These are phyloP conservation scores for Trichosporon ovoides DNA, from an alignment of 1,284 basidiomycete genomes.

Conservation along the genomic window DNA sequence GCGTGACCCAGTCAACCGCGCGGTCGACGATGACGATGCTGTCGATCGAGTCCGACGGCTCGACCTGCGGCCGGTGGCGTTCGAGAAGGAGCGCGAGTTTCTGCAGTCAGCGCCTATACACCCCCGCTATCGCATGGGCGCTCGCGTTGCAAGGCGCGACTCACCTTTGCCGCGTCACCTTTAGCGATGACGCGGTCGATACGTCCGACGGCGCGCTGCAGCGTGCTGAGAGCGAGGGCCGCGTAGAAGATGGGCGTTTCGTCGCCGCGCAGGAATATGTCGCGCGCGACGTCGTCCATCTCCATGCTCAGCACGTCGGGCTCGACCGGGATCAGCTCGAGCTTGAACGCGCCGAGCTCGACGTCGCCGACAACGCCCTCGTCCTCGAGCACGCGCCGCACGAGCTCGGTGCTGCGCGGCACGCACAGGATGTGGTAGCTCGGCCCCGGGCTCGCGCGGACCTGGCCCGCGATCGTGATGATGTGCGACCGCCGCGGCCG, in stretches of 20 bases:
- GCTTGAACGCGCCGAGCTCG: constrained; percentile 64
- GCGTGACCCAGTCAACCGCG: constrained; percentile 90
- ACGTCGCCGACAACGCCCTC: constrained; percentile 89
- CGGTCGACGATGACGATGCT: constrained; percentile 85
- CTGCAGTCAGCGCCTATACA: constrained; percentile 54
- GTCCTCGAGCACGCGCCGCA: constrained; percentile 75
- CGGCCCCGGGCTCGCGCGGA: constrained; percentile 16
- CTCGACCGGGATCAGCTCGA: constrained; percentile 89
- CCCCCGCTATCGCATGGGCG: too few species aligned
- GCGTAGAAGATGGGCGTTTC: constrained; percentile 85
- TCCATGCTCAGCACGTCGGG: constrained; percentile 86
- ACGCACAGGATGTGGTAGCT: constrained; percentile 85
- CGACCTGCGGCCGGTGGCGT: constrained; percentile 52
- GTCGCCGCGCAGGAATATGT: constrained; percentile 91
- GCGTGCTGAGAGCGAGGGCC: constrained; percentile 73
- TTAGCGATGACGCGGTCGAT: constrained; percentile 93
- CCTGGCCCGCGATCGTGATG: constrained; percentile 69
- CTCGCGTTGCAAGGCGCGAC: too few species aligned
- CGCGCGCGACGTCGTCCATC: constrained; percentile 72
- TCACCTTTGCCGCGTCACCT: constrained; percentile 66
- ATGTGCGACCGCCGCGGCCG: constrained; percentile 79
- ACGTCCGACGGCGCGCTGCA: constrained; percentile 80
- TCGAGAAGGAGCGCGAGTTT: constrained; percentile 69
- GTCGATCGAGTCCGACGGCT: constrained; percentile 60
- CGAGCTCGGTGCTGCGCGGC: constrained; percentile 79